Base-by-base conservation (phyloP, 805 yeast genomes). In the Jamesozyma lodderae region DNA sequence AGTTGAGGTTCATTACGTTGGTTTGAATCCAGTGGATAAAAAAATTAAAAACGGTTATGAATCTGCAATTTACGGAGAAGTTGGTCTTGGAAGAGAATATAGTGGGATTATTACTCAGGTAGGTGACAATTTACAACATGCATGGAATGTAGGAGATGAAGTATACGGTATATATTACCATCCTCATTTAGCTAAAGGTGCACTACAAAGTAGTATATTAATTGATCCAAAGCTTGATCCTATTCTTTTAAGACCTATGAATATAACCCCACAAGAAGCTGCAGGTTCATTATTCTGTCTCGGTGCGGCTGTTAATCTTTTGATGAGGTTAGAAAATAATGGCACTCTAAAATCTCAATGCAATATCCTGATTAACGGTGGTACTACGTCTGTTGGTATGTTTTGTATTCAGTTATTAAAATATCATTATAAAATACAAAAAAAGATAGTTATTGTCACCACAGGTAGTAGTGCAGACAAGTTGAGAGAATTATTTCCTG, bases 61-160 rank as follows among this genome's bases (percentile, higher is more conserved):
- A 14, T 57, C 67, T 19, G 73, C 76, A 43, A 57, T 74, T 37
- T 69, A 67, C 39, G 72, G 75, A 29, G 73, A 70, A 41, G 70
- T 75, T 46, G 87, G 88, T 6, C 55, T 79, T 21, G 92, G 92
- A 1, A 72, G 81, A 48, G 88, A 80, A 45, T 82, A 72, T 55
- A 63, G 76, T 18, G 94, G 94, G 17, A 60, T 61, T 4, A 62
- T 82, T 21, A 64, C 66, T 4, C 68, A 69, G 21, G 74, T 77
- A 16, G 90, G 90, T 7, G 51, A 57, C 10, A 61, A 63, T n/a
- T 49, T 64, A 24, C 52, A 49, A 16, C 44, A 48, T 9, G 46
- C 51, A 21, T 78, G 64, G 62, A 58, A 57, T 7, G 72, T 63
- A 18, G 90, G 88, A 27, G 82, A 77, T 47, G 68, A 67, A 29